phyloP scores from a whole-genome alignment of 441 rosid genomes.

The Euphorbia schlechtendalii region DNA sequence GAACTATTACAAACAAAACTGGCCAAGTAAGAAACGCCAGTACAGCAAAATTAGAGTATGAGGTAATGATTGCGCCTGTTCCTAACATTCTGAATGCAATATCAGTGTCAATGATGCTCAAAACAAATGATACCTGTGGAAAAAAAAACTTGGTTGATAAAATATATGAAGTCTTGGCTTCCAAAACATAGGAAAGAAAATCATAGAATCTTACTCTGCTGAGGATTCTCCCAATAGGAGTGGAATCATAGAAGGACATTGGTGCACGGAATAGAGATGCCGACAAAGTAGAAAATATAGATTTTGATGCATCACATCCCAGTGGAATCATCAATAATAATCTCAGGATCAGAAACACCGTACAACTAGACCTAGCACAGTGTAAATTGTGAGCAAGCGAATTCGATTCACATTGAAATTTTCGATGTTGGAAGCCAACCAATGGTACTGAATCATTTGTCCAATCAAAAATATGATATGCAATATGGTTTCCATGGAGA shows the following conservation, averaged over 20 bases:
- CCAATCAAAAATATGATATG: constrained; percentile 28
- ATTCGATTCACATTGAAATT: constrained; percentile 20
- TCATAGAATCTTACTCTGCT: constrained; percentile 36
- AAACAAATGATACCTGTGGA: constrained; percentile 47
- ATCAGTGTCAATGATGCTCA: constrained; percentile 34
- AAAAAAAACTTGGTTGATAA: background rate
- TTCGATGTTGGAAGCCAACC: constrained; percentile 35
- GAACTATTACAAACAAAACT: constrained; percentile 34
- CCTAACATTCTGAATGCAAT: constrained; percentile 27
- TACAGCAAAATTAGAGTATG: constrained; percentile 25
- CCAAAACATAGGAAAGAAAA: background rate
- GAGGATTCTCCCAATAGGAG: constrained; percentile 54
- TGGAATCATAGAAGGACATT: constrained; percentile 50
- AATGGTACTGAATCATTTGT: constrained; percentile 28
- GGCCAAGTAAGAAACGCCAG: constrained; percentile 40
- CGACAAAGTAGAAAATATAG: too few species aligned
- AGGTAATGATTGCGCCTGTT: constrained; percentile 24
- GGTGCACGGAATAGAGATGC: constrained; percentile 39
- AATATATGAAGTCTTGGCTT: background rate
- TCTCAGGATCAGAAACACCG: constrained; percentile 30
- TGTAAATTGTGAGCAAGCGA: constrained; percentile 25
- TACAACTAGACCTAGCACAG: constrained; percentile 21
- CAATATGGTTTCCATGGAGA: constrained; percentile 14
- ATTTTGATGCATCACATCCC: constrained; percentile 27
- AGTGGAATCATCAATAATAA: constrained; percentile 17